Conservation (phyloP, 148 eudicot genomes). For the Rhododendron simsii region DNA sequence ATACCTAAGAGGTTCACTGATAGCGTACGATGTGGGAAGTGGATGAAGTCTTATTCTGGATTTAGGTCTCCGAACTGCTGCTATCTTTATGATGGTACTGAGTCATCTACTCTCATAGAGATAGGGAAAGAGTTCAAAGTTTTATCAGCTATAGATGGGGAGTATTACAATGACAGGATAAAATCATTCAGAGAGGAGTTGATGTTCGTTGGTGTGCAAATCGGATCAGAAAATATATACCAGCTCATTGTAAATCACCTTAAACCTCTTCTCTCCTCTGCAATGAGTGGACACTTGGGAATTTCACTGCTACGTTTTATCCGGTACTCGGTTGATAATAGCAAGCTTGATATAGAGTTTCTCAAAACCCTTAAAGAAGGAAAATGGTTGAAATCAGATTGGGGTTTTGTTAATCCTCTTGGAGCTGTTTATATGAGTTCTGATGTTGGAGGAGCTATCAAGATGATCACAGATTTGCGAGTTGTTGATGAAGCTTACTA, state of each 20-base stretch:
- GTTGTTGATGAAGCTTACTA: constrained; percentile 10
- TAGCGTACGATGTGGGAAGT: constrained; percentile 12
- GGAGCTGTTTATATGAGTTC: constrained; percentile 8
- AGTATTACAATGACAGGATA: constrained; percentile 21
- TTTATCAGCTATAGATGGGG: constrained; percentile 23
- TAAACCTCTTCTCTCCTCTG: neutral
- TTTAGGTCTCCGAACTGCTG: constrained; percentile 7
- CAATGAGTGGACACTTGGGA: neutral
- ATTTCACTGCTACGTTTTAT: constrained; percentile 16
- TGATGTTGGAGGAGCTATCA: constrained; percentile 11
- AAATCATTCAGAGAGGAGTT: constrained; percentile 27
- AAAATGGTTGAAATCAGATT: constrained; percentile 12
- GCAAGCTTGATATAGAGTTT: constrained; percentile 3
- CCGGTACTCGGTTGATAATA: constrained; percentile 5
- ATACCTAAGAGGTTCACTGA: constrained; percentile 12
- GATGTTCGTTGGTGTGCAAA: constrained; percentile 33
- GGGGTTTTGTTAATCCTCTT: constrained; percentile 4
- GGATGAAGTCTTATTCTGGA: constrained; percentile 19
- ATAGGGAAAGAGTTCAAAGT: constrained; percentile 1
- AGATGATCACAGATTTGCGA: constrained; percentile 8
- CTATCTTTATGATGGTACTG: constrained; percentile 6
- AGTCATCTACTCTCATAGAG: constrained; percentile 9
- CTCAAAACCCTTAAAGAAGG: constrained; percentile 1
- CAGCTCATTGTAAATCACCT: constrained; percentile 4
- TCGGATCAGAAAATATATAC: neutral